Conservation (phyloP, 1,139 yeast species). For the Geotrichum carabidarum region DNA sequence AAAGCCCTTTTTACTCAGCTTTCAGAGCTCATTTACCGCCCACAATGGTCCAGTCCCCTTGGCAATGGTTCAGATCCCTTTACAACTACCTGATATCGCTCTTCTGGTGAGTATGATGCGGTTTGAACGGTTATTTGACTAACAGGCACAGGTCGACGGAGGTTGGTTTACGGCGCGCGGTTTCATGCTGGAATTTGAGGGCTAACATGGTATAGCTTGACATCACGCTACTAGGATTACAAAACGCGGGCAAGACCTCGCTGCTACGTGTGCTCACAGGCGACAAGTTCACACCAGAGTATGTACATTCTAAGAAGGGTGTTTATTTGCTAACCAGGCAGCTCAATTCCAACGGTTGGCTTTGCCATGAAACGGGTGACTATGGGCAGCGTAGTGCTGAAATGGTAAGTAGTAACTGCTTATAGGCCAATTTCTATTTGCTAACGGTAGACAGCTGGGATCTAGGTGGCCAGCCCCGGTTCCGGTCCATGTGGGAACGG, state of each 20-base stretch:
- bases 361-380: conserved; percentile 39
- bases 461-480: conserved; percentile 41
- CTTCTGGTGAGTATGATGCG: conserved; percentile 28
- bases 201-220: conserved; percentile 30
- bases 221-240: conserved; percentile 39
- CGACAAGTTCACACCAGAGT: conserved; percentile 38
- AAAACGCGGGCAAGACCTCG: conserved; percentile 42
- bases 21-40: neutral
- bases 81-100: conserved; percentile 32
- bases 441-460: conserved; percentile 34
- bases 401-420: conserved; percentile 30
- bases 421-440: neutral
- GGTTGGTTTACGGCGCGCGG: conserved; percentile 19
- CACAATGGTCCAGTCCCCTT: conserved; percentile 21
- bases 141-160: conserved; percentile 27
- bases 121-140: neutral
- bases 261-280: conserved; percentile 37
- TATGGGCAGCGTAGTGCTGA: conserved; percentile 39
- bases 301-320: conserved; percentile 18
- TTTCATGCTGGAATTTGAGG: neutral
- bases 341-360: conserved; percentile 41
- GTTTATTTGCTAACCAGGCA: conserved; percentile 12
- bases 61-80: conserved; percentile 29
- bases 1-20: neutral
- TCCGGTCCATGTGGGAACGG: conserved; percentile 42